Evolutionary conservation across 2,329 filamentous ascomycete species (phyloP), one percentile per base, ranked within the genome.

Genomic region (Trichoderma pleuroti): DNA sequence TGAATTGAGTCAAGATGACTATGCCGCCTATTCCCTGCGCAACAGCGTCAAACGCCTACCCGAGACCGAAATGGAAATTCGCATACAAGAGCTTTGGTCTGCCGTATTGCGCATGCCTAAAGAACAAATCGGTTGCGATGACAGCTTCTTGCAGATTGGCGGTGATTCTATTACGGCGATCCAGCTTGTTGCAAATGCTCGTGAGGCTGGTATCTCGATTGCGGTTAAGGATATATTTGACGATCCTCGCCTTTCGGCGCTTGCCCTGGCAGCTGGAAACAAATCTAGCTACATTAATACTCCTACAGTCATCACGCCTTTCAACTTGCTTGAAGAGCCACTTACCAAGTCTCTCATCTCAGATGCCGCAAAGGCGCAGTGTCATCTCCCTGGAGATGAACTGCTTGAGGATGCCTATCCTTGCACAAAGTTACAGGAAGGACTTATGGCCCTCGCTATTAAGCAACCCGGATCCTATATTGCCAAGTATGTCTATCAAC

Each of bases 81-180:
- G 46, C 18, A 60, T 72, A 32, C 72, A 66, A 5, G 72, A 75
- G 21, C 68, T 78, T 32, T 82, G 80, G 80, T 63, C 72, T 21
- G 74, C 76, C 18, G 69, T 81, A 8, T 74, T 82, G 6, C 77
- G 77, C 12, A 67, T 75, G 6, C 76, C 78, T 7, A 68, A 75
- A 18, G 28, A 70, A n/a, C 74, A 77, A 3, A 72, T 81, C 32
- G 73, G 76, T 0, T 72, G 75, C 1, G 72, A 73, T 59, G 71
- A 72, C 39, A 71, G 39, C 60, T 72, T 73, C 34, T 49, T 73
- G 30, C 71, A 66, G 14, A 56, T 71, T 4, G 82, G 82, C 0
- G 82, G 83, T 9, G 83, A 85, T 75, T 85, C 83, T 0, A 77
- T 85, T 12, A 76, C 78, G 5, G 82, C 83, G 0, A 84, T 85